Conservation (phyloP, 2,329 filamentous ascomycete genomes). For the Beauveria scarabaeidicola region DNA sequence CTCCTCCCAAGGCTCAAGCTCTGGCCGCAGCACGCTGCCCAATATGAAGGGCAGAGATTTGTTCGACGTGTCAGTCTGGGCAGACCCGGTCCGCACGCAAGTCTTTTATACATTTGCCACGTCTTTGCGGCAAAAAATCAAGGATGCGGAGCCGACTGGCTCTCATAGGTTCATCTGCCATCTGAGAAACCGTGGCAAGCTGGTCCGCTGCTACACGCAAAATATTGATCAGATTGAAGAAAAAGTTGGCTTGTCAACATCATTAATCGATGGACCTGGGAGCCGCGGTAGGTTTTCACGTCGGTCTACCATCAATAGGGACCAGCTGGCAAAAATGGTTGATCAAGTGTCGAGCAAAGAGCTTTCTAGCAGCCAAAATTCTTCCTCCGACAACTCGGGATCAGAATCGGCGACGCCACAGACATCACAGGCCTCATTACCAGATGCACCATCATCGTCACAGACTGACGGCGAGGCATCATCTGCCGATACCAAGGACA, state of each 20-base stretch:
- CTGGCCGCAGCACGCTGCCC: slow-evolving; percentile 33
- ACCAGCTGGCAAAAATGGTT: slow-evolving; percentile 29
- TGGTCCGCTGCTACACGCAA: slow-evolving; percentile 66
- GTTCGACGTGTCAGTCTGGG: slow-evolving; percentile 63
- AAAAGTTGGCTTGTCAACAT: slow-evolving; percentile 57
- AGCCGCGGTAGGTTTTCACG: slow-evolving; percentile 51
- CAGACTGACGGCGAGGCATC: slow-evolving; percentile 15
- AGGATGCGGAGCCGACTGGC: slow-evolving; percentile 52
- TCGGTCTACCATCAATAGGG: slow-evolving; percentile 29
- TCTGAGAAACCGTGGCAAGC: slow-evolving; percentile 56
- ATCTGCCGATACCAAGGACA: slow-evolving; percentile 15
- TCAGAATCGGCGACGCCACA: not conserved
- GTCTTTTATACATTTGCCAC: slow-evolving; percentile 68
- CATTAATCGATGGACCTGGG: slow-evolving; percentile 53
- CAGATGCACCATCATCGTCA: not conserved
- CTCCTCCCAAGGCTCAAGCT: slow-evolving; percentile 30
- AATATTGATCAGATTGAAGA: slow-evolving; percentile 69
- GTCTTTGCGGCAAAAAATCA: slow-evolving; percentile 55
- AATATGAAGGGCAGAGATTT: slow-evolving; percentile 63
- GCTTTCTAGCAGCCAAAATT: slow-evolving; percentile 11
- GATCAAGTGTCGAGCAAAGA: slow-evolving; percentile 21
- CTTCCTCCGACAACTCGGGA: slow-evolving; percentile 4
- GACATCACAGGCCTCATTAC: not conserved
- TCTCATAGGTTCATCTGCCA: slow-evolving; percentile 63
- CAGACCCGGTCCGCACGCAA: slow-evolving; percentile 57